phyloP scores from a whole-genome alignment of 176 grass and related monocot species.

The Carex littledalei region DNA sequence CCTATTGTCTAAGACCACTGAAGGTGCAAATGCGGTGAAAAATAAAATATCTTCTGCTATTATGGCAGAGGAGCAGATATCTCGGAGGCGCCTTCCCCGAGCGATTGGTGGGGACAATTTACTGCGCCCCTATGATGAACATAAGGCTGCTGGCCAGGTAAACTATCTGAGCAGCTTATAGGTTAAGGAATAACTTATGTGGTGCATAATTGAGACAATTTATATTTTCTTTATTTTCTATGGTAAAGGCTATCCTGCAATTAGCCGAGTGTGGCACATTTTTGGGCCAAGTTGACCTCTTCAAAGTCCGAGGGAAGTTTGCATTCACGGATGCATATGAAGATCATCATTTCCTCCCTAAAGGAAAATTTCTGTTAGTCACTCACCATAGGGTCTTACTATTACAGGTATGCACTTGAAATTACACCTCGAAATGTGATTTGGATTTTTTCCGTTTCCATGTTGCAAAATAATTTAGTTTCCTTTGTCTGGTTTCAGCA shows the following conservation, averaged over 20 bases:
- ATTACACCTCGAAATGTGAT: background rate
- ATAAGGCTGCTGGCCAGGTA: conserved; percentile 96
- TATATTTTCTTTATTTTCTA: conserved; percentile 20
- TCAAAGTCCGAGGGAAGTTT: conserved; percentile 96
- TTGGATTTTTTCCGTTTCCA: conserved; percentile 1
- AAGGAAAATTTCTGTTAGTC: conserved; percentile 80
- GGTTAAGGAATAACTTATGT: background rate
- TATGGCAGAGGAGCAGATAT: conserved; percentile 88
- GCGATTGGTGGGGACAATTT: conserved; percentile 88
- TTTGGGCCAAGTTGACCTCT: conserved; percentile 97
- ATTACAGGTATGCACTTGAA: conserved; percentile 55
- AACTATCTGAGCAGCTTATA: background rate
- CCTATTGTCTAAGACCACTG: conserved; percentile 94
- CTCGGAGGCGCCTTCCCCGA: conserved; percentile 64
- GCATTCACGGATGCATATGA: conserved; percentile 97
- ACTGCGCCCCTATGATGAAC: conserved; percentile 70
- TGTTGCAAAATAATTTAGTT: conserved; percentile 16
- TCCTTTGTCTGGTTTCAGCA: conserved; percentile 49
- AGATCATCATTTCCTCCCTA: conserved; percentile 80
- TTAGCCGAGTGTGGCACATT: conserved; percentile 89
- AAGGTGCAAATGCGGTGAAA: conserved; percentile 98
- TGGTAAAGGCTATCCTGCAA: conserved; percentile 79
- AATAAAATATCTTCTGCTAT: conserved; percentile 98
- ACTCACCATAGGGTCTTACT: conserved; percentile 79
- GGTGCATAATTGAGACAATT: conserved; percentile 1